Percentiles rank a stretch among this genome's conserved stretches.
These are phyloP conservation scores for Malus hybrid DNA, from an alignment of 331 rosid genomes.

Conservation along the genomic window DNA sequence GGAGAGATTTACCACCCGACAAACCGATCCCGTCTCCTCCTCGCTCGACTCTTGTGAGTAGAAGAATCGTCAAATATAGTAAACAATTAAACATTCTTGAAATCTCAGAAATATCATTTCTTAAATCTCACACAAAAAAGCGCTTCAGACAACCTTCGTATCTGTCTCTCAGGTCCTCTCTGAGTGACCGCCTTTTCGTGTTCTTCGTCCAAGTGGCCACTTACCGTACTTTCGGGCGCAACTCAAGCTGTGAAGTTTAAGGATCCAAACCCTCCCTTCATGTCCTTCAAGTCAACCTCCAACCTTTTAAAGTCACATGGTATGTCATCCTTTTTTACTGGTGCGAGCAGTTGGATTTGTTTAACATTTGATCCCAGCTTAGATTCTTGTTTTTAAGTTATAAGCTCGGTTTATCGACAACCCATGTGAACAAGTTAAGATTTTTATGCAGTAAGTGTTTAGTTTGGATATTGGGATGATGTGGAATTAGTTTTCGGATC, in stretches of 20 bases:
- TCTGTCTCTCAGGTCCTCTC: background rate
- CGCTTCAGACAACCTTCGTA: background rate
- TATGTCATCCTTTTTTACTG: slow-evolving; percentile 2
- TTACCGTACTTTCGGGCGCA: background rate
- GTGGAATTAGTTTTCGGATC: slow-evolving; percentile 30
- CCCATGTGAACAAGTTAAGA: slow-evolving; percentile 17
- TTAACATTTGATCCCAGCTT: background rate
- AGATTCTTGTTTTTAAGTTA: background rate
- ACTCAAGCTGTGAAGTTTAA: background rate
- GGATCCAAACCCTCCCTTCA: background rate
- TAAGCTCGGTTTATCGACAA: background rate
- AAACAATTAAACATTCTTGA: background rate
- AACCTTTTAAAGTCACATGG: background rate
- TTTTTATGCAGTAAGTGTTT: slow-evolving; percentile 15
- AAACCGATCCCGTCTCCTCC: background rate
- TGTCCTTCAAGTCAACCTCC: background rate
- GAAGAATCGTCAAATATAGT: background rate
- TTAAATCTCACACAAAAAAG: background rate
- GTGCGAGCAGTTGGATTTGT: background rate
- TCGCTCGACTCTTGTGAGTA: background rate
- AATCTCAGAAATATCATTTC: background rate
- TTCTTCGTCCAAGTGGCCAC: background rate
- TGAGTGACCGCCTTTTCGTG: background rate
- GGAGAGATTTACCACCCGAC: background rate
- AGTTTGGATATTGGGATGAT: slow-evolving; percentile 16